Evolutionary conservation across 306 rosid species (phyloP).

Genomic region (Cucurbita ficifolia): DNA sequence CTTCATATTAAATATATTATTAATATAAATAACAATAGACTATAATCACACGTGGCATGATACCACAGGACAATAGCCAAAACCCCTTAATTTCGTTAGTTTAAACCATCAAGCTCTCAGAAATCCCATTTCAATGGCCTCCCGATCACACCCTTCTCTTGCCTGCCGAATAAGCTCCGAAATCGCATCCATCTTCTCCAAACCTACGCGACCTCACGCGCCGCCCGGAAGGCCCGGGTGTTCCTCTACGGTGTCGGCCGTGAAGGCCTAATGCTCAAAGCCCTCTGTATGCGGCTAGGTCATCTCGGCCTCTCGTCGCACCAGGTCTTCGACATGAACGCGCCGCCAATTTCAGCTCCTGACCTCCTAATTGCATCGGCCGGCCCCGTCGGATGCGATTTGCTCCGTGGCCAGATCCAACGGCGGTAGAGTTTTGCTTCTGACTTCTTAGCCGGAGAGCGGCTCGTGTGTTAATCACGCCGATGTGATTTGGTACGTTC

Average conservation of each 20-base stretch:
- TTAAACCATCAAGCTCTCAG: not conserved
- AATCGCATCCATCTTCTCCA: conserved; percentile 53
- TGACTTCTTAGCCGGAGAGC: conserved; percentile 70
- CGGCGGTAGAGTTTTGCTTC: conserved; percentile 59
- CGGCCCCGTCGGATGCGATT: conserved; percentile 74
- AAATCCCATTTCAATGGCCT: conserved; percentile 15
- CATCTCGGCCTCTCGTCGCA: conserved; percentile 71
- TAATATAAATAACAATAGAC: not conserved
- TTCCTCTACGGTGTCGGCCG: conserved; percentile 87
- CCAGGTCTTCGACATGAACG: conserved; percentile 70
- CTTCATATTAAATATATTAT: too few relatives aligned
- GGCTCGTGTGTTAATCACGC: conserved; percentile 66
- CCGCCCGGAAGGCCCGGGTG: conserved; percentile 24
- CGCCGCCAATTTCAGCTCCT: conserved; percentile 43
- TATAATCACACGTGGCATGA: not conserved
- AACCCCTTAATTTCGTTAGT: not conserved
- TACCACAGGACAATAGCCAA: not conserved
- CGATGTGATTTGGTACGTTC: conserved; percentile 46
- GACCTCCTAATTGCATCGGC: conserved; percentile 83
- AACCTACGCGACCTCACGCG: conserved; percentile 10
- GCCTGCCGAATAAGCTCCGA: conserved; percentile 60
- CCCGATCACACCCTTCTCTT: conserved; percentile 17
- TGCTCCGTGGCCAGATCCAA: conserved; percentile 44
- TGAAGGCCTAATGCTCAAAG: conserved; percentile 80
- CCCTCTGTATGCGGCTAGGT: conserved; percentile 68